phyloP scores from a whole-genome alignment of 345 rosid species.

The Anacardium occidentale region DNA sequence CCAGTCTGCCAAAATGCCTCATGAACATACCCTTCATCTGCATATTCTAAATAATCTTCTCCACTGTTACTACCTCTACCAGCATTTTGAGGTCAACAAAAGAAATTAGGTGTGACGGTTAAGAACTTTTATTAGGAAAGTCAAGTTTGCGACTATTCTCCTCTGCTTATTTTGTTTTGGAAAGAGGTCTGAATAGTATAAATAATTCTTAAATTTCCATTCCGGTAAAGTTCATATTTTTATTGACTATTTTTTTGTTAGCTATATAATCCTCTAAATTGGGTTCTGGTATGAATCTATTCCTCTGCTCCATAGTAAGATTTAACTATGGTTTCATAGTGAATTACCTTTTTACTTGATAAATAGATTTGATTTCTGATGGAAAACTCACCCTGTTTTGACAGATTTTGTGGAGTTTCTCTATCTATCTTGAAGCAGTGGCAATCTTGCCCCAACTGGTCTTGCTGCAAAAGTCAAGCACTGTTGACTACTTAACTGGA shows the following conservation, averaged over 20 bases:
- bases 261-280: too few species aligned
- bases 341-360: background rate
- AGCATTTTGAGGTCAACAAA: constrained; percentile 29
- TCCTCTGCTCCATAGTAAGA: background rate
- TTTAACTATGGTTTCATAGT: background rate
- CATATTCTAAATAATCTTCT: constrained; percentile 53
- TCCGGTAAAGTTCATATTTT: too few species aligned
- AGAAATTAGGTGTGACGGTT: too few species aligned
- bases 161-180: too few species aligned
- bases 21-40: constrained; percentile 71
- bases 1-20: constrained; percentile 90
- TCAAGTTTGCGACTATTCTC: too few species aligned
- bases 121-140: too few species aligned
- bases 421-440: constrained; percentile 55
- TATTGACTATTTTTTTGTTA: too few species aligned
- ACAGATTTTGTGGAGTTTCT: constrained; percentile 50
- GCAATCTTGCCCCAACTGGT: constrained; percentile 56
- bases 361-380: constrained; percentile 1
- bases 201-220: too few species aligned
- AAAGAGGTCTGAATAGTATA: too few species aligned
- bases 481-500: constrained; percentile 51
- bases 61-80: constrained; percentile 51
- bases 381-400: constrained; percentile 11
- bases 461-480: constrained; percentile 46
- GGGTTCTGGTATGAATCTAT: background rate